A percentile compares a stretch with the other conserved stretches of the same genome.
phyloP scores from a whole-genome alignment of 2,329 filamentous ascomycete genomes.

The Hypoxylon sp. region DNA sequence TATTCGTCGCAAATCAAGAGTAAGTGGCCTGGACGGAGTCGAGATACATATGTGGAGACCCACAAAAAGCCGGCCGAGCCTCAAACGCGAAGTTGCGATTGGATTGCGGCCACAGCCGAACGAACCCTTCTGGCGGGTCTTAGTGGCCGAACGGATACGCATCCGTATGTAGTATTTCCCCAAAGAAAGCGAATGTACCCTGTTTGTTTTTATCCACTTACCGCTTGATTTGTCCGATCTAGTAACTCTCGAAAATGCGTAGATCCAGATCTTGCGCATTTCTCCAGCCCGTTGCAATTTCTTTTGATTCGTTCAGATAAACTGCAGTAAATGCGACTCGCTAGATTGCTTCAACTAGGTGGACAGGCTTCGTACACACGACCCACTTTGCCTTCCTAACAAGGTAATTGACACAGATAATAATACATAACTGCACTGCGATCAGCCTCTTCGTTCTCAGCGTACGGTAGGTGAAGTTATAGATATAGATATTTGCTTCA shows the following conservation, averaged over 20 bases:
- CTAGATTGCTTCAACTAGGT: background rate
- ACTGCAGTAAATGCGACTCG: background rate
- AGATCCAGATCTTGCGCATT: constrained; percentile 30
- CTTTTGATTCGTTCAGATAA: constrained; percentile 7
- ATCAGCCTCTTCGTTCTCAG: too few species aligned
- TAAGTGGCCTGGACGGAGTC: constrained; percentile 1
- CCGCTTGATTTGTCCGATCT: constrained; percentile 33
- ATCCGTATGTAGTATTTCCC: constrained; percentile 16
- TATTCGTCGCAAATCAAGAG: background rate
- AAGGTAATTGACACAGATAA: constrained; percentile 22
- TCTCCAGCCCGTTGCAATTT: background rate
- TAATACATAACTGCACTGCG: too few species aligned
- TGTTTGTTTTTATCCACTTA: constrained; percentile 22
- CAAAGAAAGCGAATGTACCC: constrained; percentile 16
- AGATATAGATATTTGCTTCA: background rate
- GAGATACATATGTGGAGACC: constrained; percentile 2
- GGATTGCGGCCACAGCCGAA: constrained; percentile 32
- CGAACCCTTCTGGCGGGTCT: constrained; percentile 35
- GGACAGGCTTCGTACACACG: background rate
- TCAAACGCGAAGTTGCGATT: constrained; percentile 42
- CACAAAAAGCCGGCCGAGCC: constrained; percentile 30
- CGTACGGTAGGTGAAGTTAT: too few species aligned
- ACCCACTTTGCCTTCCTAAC: constrained; percentile 25
- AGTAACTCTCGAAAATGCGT: background rate
- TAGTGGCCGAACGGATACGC: constrained; percentile 22